Percentiles rank a stretch among this genome's conserved stretches.
These are phyloP conservation scores for Fusarium continuum DNA, from an alignment of 2,329 filamentous ascomycete genomes.

Conservation along the genomic window DNA sequence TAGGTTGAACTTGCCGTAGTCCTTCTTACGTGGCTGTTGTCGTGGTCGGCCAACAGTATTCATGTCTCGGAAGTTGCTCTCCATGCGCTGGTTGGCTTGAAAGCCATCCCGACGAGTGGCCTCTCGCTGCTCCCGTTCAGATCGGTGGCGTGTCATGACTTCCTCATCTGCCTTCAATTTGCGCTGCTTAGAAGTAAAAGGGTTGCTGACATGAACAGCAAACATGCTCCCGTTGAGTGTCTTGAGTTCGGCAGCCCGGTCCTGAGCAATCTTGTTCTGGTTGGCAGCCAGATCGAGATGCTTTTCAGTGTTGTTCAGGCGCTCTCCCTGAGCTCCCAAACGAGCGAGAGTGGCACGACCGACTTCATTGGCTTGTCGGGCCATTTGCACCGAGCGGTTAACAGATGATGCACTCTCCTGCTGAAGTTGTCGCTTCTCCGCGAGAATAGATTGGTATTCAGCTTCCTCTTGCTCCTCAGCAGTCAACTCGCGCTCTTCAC, in stretches of 20 bases:
- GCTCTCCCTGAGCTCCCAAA: conserved; percentile 81
- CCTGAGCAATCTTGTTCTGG: conserved; percentile 79
- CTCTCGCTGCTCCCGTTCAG: conserved; percentile 72
- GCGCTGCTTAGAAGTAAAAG: conserved; percentile 76
- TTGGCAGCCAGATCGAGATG: conserved; percentile 83
- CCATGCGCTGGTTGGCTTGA: conserved; percentile 62
- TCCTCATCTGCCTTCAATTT: conserved; percentile 72
- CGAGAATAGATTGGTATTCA: conserved; percentile 70
- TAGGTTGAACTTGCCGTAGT: conserved; percentile 74
- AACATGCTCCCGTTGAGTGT: conserved; percentile 92
- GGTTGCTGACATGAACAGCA: conserved; percentile 79
- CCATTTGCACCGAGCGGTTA: conserved; percentile 53
- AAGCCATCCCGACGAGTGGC: conserved; percentile 64
- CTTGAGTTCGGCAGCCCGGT: conserved; percentile 84
- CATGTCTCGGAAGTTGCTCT: conserved; percentile 58
- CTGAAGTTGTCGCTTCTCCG: conserved; percentile 72
- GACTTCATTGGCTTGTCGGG: conserved; percentile 59
- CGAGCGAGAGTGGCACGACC: conserved; percentile 76
- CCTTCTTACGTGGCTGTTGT: conserved; percentile 51
- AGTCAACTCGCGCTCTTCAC: conserved; percentile 80
- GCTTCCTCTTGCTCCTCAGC: conserved; percentile 80
- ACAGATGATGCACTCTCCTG: conserved; percentile 69
- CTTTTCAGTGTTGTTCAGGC: conserved; percentile 82
- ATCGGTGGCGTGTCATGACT: conserved; percentile 73
- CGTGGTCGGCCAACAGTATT: conserved; percentile 41